Evolutionary conservation across 1,139 yeast genomes (phyloP).

Genomic region (Pichia sorboxylosa): DNA sequence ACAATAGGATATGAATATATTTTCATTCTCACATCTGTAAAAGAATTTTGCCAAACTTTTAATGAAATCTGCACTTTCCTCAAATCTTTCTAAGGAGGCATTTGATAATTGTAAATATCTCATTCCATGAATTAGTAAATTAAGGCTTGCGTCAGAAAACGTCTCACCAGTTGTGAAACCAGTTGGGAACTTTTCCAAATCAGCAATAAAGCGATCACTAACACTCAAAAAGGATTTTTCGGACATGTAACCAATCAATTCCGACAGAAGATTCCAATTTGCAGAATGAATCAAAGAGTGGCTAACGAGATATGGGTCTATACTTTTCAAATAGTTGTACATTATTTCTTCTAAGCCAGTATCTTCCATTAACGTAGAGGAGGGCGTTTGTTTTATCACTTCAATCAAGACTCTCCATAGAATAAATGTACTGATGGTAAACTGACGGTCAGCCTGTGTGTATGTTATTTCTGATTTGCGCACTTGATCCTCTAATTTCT

Average conservation of each 20-base stretch:
- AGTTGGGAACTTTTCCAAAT: slow-evolving; percentile 68
- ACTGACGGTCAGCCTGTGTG: slow-evolving; percentile 76
- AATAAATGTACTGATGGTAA: slow-evolving; percentile 76
- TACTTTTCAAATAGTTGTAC: slow-evolving; percentile 76
- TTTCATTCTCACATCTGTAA: slow-evolving; percentile 48
- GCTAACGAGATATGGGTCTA: slow-evolving; percentile 63
- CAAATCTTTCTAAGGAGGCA: slow-evolving; percentile 80
- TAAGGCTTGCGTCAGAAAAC: slow-evolving; percentile 63
- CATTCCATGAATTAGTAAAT: slow-evolving; percentile 83
- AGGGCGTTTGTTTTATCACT: slow-evolving; percentile 78
- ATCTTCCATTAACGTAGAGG: slow-evolving; percentile 63
- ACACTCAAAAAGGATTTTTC: slow-evolving; percentile 73
- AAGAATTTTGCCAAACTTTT: slow-evolving; percentile 81
- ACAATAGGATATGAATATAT: slow-evolving; percentile 65
- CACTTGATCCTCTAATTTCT: slow-evolving; percentile 30
- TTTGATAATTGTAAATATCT: slow-evolving; percentile 65
- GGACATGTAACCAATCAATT: slow-evolving; percentile 83
- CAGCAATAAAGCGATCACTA: slow-evolving; percentile 88
- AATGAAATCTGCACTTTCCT: slow-evolving; percentile 80
- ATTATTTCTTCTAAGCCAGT: slow-evolving; percentile 86
- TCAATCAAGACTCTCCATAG: slow-evolving; percentile 90
- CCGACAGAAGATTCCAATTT: slow-evolving; percentile 90
- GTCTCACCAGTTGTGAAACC: slow-evolving; percentile 20
- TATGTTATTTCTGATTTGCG: slow-evolving; percentile 57
- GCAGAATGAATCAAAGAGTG: slow-evolving; percentile 72